phyloP scores from a whole-genome alignment of 768 basidiomycete genomes.

The Podaxis sp. region DNA sequence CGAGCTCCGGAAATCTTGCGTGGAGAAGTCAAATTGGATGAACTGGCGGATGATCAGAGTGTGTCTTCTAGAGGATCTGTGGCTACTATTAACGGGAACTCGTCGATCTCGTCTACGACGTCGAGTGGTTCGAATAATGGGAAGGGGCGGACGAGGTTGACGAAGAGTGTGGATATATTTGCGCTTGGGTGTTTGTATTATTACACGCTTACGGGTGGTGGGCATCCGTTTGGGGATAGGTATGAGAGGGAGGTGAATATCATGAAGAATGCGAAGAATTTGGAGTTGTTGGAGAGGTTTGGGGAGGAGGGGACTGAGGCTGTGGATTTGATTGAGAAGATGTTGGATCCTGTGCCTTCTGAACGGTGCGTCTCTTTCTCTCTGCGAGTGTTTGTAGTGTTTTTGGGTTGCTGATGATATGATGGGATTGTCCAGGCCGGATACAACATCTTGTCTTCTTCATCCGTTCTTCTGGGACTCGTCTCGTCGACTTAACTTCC shows the following conservation, averaged over 20 bases:
- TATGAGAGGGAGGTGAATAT: constrained; percentile 96
- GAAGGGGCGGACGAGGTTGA: constrained; percentile 64
- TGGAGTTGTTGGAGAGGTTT: constrained; percentile 73
- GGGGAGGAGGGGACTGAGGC: constrained; percentile 97
- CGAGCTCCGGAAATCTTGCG: constrained; percentile 94
- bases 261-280: constrained; percentile 70
- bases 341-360: constrained; percentile 78
- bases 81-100: constrained; percentile 43
- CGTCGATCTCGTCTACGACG: constrained; percentile 19
- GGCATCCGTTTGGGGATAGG: constrained; percentile 91
- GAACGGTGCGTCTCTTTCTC: constrained; percentile 57
- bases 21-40: constrained; percentile 92
- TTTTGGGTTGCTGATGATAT: background rate
- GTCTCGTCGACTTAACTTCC: constrained; percentile 79
- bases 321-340: constrained; percentile 69
- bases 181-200: constrained; percentile 95
- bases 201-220: constrained; percentile 85
- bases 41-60: constrained; percentile 64
- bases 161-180: constrained; percentile 96
- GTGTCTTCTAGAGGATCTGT: constrained; percentile 68
- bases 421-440: constrained; percentile 58
- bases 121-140: constrained; percentile 31
- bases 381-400: background rate
- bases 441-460: constrained; percentile 81
- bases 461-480: constrained; percentile 99